These are phyloP conservation scores for Blastobotrys mokoenaii DNA, from an alignment of 805 yeast genomes.

Conservation along the genomic window DNA sequence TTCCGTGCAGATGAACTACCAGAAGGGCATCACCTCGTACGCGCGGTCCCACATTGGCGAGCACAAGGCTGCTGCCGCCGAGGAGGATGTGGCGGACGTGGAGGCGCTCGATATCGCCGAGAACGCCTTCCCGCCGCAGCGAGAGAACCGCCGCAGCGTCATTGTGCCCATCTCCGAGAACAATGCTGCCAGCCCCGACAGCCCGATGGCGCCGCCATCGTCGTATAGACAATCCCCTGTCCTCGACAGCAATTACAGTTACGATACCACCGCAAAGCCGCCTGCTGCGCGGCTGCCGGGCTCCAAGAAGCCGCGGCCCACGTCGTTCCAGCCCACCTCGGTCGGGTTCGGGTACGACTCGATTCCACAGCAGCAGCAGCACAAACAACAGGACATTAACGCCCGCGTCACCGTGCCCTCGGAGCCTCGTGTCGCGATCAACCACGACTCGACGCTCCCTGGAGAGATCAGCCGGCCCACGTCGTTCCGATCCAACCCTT, in stretches of 20 bases:
- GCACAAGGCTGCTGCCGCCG: constrained; percentile 7
- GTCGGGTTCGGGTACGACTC: constrained; percentile 1
- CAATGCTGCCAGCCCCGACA: neutral
- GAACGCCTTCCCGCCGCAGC: neutral
- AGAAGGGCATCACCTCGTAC: constrained; percentile 11
- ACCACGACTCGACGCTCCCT: constrained; percentile 25
- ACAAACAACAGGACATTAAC: neutral
- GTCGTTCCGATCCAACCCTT: constrained; percentile 13
- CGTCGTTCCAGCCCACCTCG: constrained; percentile 29
- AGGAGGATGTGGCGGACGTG: constrained; percentile 10
- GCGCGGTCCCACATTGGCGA: neutral
- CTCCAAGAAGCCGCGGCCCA: constrained; percentile 30
- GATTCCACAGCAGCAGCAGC: neutral
- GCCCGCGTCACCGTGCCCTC: constrained; percentile 21
- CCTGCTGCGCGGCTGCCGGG: constrained; percentile 11
- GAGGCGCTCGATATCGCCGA: constrained; percentile 18
- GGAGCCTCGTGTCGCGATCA: constrained; percentile 27
- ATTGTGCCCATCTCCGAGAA: constrained; percentile 4
- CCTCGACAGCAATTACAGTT: neutral
- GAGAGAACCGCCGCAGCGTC: neutral
- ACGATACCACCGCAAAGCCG: constrained; percentile 2
- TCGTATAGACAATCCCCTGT: neutral
- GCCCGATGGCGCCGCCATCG: neutral
- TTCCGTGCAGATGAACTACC: constrained; percentile 20
- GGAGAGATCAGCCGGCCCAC: constrained; percentile 29